Evolutionary conservation across 1,139 yeast species (phyloP).

Genomic region (Hanseniaspora sp.): DNA sequence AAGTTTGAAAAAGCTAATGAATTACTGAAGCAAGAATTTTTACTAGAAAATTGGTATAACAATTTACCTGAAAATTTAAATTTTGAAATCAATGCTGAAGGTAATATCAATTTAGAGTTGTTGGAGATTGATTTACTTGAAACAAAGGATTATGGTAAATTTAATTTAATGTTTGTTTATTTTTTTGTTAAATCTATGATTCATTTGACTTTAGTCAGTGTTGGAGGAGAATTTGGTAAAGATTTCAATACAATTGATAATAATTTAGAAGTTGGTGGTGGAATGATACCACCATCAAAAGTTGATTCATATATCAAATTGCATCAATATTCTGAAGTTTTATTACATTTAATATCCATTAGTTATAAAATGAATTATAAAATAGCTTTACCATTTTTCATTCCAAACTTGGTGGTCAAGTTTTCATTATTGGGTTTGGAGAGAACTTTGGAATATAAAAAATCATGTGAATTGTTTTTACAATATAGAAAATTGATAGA

Average conservation of each 20-base stretch:
- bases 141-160: constrained; percentile 39
- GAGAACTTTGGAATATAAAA: constrained; percentile 70
- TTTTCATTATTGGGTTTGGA: constrained; percentile 62
- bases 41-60: constrained; percentile 58
- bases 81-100: constrained; percentile 60
- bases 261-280: constrained; percentile 16
- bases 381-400: constrained; percentile 46
- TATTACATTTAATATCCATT: constrained; percentile 47
- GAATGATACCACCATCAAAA: constrained; percentile 9
- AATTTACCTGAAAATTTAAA: constrained; percentile 52
- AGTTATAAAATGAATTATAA: constrained; percentile 42
- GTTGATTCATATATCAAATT: constrained; percentile 47
- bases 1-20: constrained; percentile 34
- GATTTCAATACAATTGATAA: constrained; percentile 3
- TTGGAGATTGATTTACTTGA: constrained; percentile 33
- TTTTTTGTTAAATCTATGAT: constrained; percentile 72
- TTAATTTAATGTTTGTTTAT: constrained; percentile 53
- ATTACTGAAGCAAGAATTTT: constrained; percentile 41
- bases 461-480: constrained; percentile 70
- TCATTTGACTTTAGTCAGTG: constrained; percentile 63
- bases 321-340: constrained; percentile 63
- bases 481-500: constrained; percentile 39
- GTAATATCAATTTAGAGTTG: constrained; percentile 30
- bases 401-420: constrained; percentile 58
- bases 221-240: constrained; percentile 22